Evolutionary conservation across 805 yeast genomes (phyloP), one percentile per base, ranked within the genome.

Genomic region (Barnettozyma botsteinii): DNA sequence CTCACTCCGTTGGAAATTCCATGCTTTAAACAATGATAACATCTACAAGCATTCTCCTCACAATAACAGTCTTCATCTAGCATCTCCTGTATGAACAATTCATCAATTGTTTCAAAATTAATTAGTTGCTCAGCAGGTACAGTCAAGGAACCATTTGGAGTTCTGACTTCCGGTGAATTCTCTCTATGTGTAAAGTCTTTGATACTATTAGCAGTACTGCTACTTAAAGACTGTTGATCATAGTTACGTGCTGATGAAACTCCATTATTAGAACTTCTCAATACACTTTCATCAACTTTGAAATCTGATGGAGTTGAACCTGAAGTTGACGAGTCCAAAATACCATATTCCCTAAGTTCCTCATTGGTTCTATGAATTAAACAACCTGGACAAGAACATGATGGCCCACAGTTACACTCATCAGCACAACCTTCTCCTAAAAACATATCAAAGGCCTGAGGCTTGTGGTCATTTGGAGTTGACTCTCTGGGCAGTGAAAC

Each of bases 361-460:
- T 53, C 54, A 19, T 48, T 53, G 1, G 55, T 51, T 40, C 59
- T 43, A 40, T 56, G 60, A 2, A 56, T 43, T 21, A 55, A 35
- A 40, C 60, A 56, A 2, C 55, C 54, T 12, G 50, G 54, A 39
- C 60, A 56, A 0, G 40, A 15, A 43, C 60, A 56, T 3, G 42
- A 39, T 4, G 49, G 47, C 1, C 58, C 59, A 53, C 60, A 56
- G 10, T 42, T 19, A 48, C 60, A 56, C 31, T 46, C 52, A 8
- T 35, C 45, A 5, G 56, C 45, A 36, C 60, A 56, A 6, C 57
- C 59, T 9, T 44, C 41, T 1, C 53, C 28, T 4, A 45, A 17
- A 11, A 53, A 40, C 44, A 54, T 46, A 22, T 54, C 54, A 28
- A 42, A 54, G 4, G 47, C 31, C 15, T 38, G 32, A 17, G 44